phyloP scores from a whole-genome alignment of 2,329 filamentous ascomycete species.

The Eutypella sp. region DNA sequence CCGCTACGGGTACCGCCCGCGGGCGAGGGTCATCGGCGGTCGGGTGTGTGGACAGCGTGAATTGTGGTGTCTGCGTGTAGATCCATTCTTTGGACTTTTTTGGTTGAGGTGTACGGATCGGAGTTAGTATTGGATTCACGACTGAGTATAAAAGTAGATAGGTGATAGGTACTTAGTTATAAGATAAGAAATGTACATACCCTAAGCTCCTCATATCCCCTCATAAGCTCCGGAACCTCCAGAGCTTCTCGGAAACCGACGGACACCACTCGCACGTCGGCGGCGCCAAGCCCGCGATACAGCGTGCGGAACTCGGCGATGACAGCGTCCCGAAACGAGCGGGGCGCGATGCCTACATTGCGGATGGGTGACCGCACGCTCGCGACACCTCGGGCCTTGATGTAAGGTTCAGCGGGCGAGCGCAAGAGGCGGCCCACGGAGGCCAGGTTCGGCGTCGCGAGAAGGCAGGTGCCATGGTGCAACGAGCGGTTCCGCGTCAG shows the following conservation, averaged over 20 bases:
- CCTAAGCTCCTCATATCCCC: constrained; percentile 58
- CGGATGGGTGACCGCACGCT: constrained; percentile 81
- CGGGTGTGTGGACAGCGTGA: constrained; percentile 62
- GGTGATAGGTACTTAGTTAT: constrained; percentile 5
- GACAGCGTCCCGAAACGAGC: constrained; percentile 50
- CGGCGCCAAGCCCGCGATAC: constrained; percentile 48
- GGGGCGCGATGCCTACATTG: constrained; percentile 61
- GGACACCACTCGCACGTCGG: constrained; percentile 23
- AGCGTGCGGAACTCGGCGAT: constrained; percentile 60
- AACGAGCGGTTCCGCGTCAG: constrained; percentile 74
- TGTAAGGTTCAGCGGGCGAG: constrained; percentile 71
- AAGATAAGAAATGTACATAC: constrained; percentile 39
- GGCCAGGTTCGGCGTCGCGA: constrained; percentile 69
- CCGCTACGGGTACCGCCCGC: constrained; percentile 45
- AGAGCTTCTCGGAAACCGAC: constrained; percentile 46
- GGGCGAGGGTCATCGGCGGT: constrained; percentile 54
- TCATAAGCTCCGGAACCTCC: constrained; percentile 48
- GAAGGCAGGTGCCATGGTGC: constrained; percentile 88
- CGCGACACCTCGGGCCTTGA: constrained; percentile 80
- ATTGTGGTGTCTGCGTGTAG: constrained; percentile 81
- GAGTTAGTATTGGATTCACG: not conserved
- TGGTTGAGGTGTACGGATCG: not conserved
- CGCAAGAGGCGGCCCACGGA: constrained; percentile 65
- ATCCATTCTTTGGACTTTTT: constrained; percentile 66
- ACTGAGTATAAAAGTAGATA: not conserved